Evolutionary conservation across 1,284 basidiomycete species (phyloP).

Genomic region (Ganoderma meredithae): DNA sequence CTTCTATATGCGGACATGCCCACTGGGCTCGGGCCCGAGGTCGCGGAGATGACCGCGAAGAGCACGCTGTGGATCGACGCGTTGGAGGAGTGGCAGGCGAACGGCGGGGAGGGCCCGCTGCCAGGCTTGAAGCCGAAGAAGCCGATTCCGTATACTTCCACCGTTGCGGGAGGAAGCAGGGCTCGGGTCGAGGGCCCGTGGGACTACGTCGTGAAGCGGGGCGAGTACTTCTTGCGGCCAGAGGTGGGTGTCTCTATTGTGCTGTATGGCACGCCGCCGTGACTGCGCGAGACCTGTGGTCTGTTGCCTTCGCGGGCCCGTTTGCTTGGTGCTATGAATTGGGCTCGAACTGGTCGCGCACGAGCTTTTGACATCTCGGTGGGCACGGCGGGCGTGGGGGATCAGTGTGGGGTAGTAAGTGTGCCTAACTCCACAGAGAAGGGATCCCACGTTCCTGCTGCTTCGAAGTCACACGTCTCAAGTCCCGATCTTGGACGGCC

Average conservation of each 20-base stretch:
- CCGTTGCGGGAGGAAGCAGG: constrained; percentile 31
- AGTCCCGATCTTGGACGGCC: background rate
- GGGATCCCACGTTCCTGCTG: background rate
- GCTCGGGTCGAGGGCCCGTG: constrained; percentile 31
- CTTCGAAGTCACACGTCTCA: background rate
- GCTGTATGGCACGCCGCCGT: background rate
- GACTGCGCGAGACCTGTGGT: background rate
- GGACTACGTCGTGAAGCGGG: constrained; percentile 46
- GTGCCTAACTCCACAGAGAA: background rate
- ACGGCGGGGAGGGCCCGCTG: constrained; percentile 50
- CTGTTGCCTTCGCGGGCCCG: background rate
- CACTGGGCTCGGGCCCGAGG: constrained; percentile 69
- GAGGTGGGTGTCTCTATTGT: constrained; percentile 53
- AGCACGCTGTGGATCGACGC: constrained; percentile 58
- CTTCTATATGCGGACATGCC: constrained; percentile 68
- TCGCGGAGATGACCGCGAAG: constrained; percentile 48
- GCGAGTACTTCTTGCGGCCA: constrained; percentile 64
- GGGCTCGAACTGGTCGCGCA: background rate
- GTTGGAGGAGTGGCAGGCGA: constrained; percentile 56
- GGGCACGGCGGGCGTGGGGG: background rate
- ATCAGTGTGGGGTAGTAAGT: background rate
- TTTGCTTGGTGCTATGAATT: background rate
- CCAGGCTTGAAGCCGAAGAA: constrained; percentile 60
- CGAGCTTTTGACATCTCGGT: background rate
- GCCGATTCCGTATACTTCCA: constrained; percentile 34